Percentiles rank a stretch among this genome's conserved stretches.
These are phyloP conservation scores for Myriosclerotinia scirpicola DNA, from an alignment of 2,329 filamentous ascomycete species.

Conservation along the genomic window DNA sequence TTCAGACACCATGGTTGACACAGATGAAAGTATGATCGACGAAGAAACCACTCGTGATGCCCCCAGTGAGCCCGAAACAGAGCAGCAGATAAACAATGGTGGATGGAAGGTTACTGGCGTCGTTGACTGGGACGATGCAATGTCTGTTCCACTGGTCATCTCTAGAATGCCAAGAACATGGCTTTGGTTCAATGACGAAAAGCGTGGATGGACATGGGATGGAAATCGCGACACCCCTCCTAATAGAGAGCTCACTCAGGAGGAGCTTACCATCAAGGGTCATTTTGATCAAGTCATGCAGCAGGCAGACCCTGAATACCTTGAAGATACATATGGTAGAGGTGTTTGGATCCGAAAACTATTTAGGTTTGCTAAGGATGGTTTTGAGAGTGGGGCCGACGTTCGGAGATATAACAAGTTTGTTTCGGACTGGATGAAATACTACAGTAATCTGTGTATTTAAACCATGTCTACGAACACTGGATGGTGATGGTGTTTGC, in stretches of 20 bases:
- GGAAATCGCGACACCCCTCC: slow-evolving; percentile 20
- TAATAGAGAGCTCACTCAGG: slow-evolving; percentile 21
- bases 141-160: slow-evolving; percentile 28
- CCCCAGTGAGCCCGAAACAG: too few species aligned
- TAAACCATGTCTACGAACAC: too few species aligned
- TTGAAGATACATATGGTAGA: neutral
- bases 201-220: slow-evolving; percentile 1
- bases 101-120: slow-evolving; percentile 25
- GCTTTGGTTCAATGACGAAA: slow-evolving; percentile 29
- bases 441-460: neutral
- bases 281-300: slow-evolving; percentile 10
- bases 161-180: slow-evolving; percentile 25
- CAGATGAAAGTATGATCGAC: too few species aligned
- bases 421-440: neutral
- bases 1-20: too few species aligned
- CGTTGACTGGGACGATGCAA: slow-evolving; percentile 30
- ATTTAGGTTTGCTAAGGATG: neutral
- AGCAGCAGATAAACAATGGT: neutral
- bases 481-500: too few species aligned
- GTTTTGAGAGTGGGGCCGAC: neutral
- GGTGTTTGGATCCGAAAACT: slow-evolving; percentile 1
- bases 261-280: slow-evolving; percentile 31
- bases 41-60: too few species aligned
- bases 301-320: neutral
- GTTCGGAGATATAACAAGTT: neutral